Percentiles rank a stretch among this genome's conserved stretches.
These are phyloP conservation scores for Peronospora farinosa DNA, from an alignment of 352 stramenopile genomes.

Conservation along the genomic window DNA sequence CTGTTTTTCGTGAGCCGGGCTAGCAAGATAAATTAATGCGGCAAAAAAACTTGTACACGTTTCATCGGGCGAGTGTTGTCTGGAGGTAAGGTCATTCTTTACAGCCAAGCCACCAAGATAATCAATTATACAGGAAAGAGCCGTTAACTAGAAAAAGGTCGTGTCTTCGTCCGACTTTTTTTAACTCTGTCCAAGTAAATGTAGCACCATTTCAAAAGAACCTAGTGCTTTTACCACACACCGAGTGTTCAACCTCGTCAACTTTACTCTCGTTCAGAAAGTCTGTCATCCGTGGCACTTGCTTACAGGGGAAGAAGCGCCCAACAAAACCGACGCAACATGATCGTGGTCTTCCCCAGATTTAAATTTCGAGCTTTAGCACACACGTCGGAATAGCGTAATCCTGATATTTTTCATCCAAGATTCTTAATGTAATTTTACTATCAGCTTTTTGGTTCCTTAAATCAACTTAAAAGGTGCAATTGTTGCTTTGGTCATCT, in stretches of 20 bases:
- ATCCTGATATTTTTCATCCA: constrained; percentile 45
- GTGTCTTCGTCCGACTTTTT: constrained; percentile 27
- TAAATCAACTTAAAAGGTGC: constrained; percentile 23
- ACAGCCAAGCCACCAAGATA: constrained; percentile 30
- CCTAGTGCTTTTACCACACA: constrained; percentile 6
- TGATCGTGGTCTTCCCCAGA: constrained; percentile 32
- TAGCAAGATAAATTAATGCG: constrained; percentile 33
- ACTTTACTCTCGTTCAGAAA: constrained; percentile 49
- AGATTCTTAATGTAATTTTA: constrained; percentile 32
- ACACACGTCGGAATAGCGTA: constrained; percentile 55
- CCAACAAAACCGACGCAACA: constrained; percentile 30
- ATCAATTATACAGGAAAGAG: constrained; percentile 32
- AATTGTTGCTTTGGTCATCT: constrained; percentile 5
- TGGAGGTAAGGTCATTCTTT: constrained; percentile 11
- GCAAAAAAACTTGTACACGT: constrained; percentile 33
- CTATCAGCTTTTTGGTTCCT: constrained; percentile 40
- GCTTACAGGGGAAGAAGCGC: constrained; percentile 50
- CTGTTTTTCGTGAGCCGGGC: constrained; percentile 20
- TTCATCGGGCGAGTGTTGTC: constrained; percentile 22
- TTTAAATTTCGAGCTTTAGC: constrained; percentile 39
- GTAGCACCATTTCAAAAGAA: constrained; percentile 39
- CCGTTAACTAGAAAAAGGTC: constrained; percentile 34
- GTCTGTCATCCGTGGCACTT: constrained; percentile 40
- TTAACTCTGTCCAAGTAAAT: constrained; percentile 33
- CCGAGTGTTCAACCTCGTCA: constrained; percentile 15